Evolutionary conservation across 2,329 filamentous ascomycete species (phyloP).

Genomic region (Akanthomyces uredinophilus): DNA sequence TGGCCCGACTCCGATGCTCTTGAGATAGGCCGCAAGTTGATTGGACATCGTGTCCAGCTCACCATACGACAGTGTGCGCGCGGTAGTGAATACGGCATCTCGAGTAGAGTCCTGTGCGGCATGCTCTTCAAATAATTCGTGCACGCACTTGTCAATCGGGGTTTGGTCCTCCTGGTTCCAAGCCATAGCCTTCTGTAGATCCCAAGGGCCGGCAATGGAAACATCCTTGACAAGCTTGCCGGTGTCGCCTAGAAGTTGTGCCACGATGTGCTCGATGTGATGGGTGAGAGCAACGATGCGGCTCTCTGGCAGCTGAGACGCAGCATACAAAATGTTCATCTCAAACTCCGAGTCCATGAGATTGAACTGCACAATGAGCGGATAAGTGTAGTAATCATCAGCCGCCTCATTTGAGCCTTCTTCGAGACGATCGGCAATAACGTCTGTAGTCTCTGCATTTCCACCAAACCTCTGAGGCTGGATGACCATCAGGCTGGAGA

Average conservation of each 20-base stretch:
- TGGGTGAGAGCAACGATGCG: background rate
- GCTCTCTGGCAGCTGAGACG: background rate
- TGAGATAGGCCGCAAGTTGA: background rate
- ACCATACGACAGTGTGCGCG: conserved; percentile 9
- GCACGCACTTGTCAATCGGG: background rate
- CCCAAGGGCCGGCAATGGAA: background rate
- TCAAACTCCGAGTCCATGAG: background rate
- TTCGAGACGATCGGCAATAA: background rate
- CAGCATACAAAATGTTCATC: background rate
- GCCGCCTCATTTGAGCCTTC: background rate
- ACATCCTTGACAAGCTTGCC: background rate
- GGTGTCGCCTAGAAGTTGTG: background rate
- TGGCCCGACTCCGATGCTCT: conserved; percentile 19
- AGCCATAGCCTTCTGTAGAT: background rate
- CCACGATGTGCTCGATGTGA: background rate
- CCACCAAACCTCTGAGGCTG: conserved; percentile 9
- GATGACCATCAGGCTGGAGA: conserved; percentile 19
- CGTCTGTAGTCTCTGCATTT: background rate
- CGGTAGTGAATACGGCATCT: background rate
- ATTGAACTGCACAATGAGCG: background rate
- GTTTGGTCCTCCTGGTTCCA: background rate
- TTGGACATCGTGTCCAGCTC: background rate
- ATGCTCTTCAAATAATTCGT: conserved; percentile 1
- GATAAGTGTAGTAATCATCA: background rate
- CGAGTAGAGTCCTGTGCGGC: background rate